Evolutionary conservation across 352 stramenopile genomes (phyloP), one percentile per base, ranked within the genome.

Genomic region (Globisporangium radiosum): DNA sequence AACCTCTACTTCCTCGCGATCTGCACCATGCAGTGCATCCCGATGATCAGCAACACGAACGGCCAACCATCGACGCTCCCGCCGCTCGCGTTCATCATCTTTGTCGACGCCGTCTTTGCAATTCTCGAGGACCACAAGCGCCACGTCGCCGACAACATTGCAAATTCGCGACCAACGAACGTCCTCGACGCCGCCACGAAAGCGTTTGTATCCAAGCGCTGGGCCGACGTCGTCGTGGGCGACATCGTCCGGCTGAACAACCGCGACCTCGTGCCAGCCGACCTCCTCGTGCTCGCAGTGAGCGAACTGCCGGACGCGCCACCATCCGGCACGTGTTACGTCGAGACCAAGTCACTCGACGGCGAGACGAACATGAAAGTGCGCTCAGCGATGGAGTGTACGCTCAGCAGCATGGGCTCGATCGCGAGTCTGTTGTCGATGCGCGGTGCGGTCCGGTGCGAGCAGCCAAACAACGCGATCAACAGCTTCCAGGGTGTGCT

Each of bases 301-400:
- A 88, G 75, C 54, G 85, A 96, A 60, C 49, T 78, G 0, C 71
- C 85, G 0, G 63, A 82, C 25, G 59, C 72, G 9, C 71, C 75
- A 7, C 87, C 87, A 11, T 79, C 74, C 15, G 88, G 88, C 3
- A 69, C 92, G 38, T 95, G 84, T 64, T 96, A 95, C 51, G 85
- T 97, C 7, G 87, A 97, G 71, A 97, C 91, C 49, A 94, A 94
- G 58, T 94, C 83, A 17, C 73, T 97, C 13, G 91, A 97, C 64
- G 91, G 91, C 25, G 91, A 97, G 62, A 97, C 90, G 13, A 97
- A 97, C 64, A 89, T 97, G 73, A 97, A 97, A 68, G 75, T 95
- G 15, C 80, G 89, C 7, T 87, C 78, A 0, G 84, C 80, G 5
- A 88, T 92, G 78, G 79, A 95, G 37, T 70, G 52, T 50, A 92